phyloP scores from a whole-genome alignment of 139 green algal genomes.

The Gonium pectorale region DNA sequence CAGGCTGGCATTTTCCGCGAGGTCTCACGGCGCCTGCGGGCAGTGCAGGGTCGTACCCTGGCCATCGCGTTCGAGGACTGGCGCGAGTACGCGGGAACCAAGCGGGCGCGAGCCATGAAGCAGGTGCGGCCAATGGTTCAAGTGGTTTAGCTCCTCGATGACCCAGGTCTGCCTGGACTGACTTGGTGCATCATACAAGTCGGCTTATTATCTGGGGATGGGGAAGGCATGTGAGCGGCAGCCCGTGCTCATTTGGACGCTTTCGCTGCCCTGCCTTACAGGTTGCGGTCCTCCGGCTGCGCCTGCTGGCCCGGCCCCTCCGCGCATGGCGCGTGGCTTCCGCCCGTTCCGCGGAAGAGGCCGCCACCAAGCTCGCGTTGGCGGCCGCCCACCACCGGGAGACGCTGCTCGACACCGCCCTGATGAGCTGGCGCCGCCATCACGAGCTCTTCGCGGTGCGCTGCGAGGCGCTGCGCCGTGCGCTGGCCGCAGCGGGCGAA shows the following conservation, averaged over 20 bases:
- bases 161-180: no score
- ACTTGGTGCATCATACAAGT: no score
- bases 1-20: slow-evolving; percentile 11
- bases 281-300: background rate
- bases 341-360: background rate
- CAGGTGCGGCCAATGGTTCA: background rate
- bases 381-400: background rate
- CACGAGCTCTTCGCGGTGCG: background rate
- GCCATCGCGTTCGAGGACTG: slow-evolving; percentile 14
- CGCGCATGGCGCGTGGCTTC: background rate
- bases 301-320: slow-evolving; percentile 13
- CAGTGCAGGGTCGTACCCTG: slow-evolving; percentile 5
- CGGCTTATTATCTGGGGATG: no score
- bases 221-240: no score
- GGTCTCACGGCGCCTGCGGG: slow-evolving; percentile 36
- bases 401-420: background rate
- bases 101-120: background rate
- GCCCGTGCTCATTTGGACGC: background rate
- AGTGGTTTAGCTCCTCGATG: no score
- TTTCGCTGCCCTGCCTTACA: background rate
- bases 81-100: slow-evolving; percentile 4
- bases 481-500: slow-evolving; percentile 1
- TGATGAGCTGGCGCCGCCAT: background rate
- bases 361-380: background rate
- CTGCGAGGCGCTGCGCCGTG: slow-evolving; percentile 16